Evolutionary conservation across 2,329 filamentous ascomycete species (phyloP).

Genomic region (Stemphylium beticola): DNA sequence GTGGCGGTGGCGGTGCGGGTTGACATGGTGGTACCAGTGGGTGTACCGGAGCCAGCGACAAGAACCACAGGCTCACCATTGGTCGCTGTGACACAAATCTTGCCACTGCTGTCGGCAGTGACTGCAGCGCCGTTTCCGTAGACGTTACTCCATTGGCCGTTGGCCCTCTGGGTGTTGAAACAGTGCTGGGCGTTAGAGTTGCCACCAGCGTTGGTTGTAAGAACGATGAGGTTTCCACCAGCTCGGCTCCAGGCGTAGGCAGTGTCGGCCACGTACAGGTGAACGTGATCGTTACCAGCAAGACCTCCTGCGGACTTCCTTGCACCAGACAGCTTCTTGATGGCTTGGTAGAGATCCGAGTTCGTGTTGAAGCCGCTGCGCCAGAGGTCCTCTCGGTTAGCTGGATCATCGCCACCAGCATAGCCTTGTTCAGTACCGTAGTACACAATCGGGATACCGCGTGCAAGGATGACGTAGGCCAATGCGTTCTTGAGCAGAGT

Average conservation of each 20-base stretch:
- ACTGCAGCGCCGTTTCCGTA: slow-evolving; percentile 48
- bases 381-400: slow-evolving; percentile 52
- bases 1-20: slow-evolving; percentile 15
- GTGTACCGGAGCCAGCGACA: slow-evolving; percentile 23
- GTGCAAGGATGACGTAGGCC: slow-evolving; percentile 46
- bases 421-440: slow-evolving; percentile 50
- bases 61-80: slow-evolving; percentile 55
- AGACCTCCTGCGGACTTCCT: slow-evolving; percentile 51
- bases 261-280: slow-evolving; percentile 51
- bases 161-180: slow-evolving; percentile 50
- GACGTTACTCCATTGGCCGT: slow-evolving; percentile 51
- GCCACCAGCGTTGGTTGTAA: slow-evolving; percentile 55
- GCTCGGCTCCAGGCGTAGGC: slow-evolving; percentile 57
- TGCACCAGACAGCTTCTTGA: slow-evolving; percentile 34
- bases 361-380: slow-evolving; percentile 44
- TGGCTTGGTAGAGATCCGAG: slow-evolving; percentile 37
- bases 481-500: slow-evolving; percentile 49
- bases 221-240: slow-evolving; percentile 53
- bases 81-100: slow-evolving; percentile 51
- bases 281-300: slow-evolving; percentile 52
- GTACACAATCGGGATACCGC: slow-evolving; percentile 51
- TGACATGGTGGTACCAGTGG: slow-evolving; percentile 19
- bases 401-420: slow-evolving; percentile 46
- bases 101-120: slow-evolving; percentile 50
- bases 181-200: slow-evolving; percentile 51